A percentile compares a stretch with the other conserved stretches of the same genome.
These are phyloP conservation scores for Echium plantagineum DNA, from an alignment of 257 asterid genomes.

Conservation along the genomic window DNA sequence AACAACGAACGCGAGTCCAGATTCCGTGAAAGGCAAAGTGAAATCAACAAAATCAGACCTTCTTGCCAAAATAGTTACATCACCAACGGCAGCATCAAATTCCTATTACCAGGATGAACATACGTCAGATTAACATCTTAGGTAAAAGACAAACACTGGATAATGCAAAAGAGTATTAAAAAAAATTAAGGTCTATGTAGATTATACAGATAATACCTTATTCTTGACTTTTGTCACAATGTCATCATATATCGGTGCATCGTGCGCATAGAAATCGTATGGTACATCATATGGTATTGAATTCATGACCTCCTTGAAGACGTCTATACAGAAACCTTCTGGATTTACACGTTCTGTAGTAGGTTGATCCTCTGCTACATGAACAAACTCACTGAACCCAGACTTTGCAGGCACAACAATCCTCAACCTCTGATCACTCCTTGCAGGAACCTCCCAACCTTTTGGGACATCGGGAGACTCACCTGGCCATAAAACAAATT, in stretches of 20 bases:
- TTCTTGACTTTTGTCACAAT: slow-evolving; percentile 14
- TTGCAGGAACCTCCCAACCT: slow-evolving; percentile 36
- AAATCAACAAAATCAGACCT: slow-evolving; percentile 36
- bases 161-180: neutral
- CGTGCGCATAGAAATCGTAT: slow-evolving; percentile 16
- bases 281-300: slow-evolving; percentile 20
- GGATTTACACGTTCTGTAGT: slow-evolving; percentile 12
- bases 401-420: slow-evolving; percentile 27
- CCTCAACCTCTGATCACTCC: slow-evolving; percentile 22
- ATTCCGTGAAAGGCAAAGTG: slow-evolving; percentile 29
- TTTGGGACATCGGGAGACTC: slow-evolving; percentile 16
- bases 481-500: slow-evolving; percentile 27
- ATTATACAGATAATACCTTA: slow-evolving; percentile 12
- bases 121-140: neutral
- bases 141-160: neutral
- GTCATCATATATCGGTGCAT: slow-evolving; percentile 16
- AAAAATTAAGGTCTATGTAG: neutral
- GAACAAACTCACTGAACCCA: slow-evolving; percentile 22
- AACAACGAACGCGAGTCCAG: slow-evolving; percentile 26
- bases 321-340: slow-evolving; percentile 18
- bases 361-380: slow-evolving; percentile 12
- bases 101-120: slow-evolving; percentile 10
- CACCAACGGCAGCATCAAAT: slow-evolving; percentile 36
- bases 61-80: slow-evolving; percentile 28
- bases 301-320: slow-evolving; percentile 21